Conservation (phyloP, 805 yeast species). For the Pichia occidentalis region DNA sequence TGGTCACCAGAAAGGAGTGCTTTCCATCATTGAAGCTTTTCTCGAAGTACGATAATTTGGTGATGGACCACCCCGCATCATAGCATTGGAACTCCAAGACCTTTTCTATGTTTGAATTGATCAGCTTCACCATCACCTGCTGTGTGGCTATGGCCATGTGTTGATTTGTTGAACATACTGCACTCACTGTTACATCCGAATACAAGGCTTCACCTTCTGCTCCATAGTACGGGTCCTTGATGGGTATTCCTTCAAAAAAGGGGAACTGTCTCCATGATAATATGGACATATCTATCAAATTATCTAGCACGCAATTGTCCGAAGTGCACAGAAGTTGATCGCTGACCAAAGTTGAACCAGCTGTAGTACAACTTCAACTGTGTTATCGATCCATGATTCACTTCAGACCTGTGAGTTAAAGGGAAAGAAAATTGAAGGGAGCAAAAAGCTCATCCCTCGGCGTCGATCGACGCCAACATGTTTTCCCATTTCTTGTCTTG, state of each 20-base stretch:
- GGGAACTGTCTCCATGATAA: slow-evolving; percentile 60
- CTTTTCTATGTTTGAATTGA: slow-evolving; percentile 43
- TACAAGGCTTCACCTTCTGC: slow-evolving; percentile 52
- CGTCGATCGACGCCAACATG: too few species aligned
- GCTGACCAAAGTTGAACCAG: too few species aligned
- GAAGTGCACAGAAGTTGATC: too few species aligned
- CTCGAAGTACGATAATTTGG: slow-evolving; percentile 36
- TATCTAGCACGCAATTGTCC: too few species aligned
- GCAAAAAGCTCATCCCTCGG: too few species aligned
- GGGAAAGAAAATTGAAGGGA: too few species aligned
- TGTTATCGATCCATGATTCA: too few species aligned
- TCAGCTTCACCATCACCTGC: slow-evolving; percentile 47
- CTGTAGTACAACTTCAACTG: too few species aligned
- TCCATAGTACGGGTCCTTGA: slow-evolving; percentile 72
- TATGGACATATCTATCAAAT: slow-evolving; percentile 23
- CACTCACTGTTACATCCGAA: slow-evolving; percentile 69
- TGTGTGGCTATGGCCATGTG: slow-evolving; percentile 55
- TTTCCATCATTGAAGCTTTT: slow-evolving; percentile 27
- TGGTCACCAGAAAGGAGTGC: slow-evolving; percentile 43
- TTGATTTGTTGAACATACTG: slow-evolving; percentile 52
- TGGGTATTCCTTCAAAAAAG: slow-evolving; percentile 77
- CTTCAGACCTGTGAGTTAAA: too few species aligned
- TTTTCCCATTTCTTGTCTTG: too few species aligned
- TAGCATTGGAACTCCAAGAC: slow-evolving; percentile 54
- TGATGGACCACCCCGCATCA: slow-evolving; percentile 57